These are phyloP conservation scores for Musa beccarii DNA, from an alignment of 176 grass and related monocot genomes.

Conservation along the genomic window DNA sequence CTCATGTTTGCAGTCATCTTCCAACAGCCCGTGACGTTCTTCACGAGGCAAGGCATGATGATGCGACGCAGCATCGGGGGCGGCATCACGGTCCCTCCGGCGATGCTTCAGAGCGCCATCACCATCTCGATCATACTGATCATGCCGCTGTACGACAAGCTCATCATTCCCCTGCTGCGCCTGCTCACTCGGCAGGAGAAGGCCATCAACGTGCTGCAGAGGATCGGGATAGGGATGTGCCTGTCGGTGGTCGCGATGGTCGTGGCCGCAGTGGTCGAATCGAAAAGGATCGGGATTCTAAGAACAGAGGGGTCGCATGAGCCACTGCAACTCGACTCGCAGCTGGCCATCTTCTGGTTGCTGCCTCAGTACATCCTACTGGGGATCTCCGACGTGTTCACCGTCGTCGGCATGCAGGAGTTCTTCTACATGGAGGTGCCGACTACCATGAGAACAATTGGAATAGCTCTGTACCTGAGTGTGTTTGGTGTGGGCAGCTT, in stretches of 20 bases:
- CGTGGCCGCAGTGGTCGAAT: slow-evolving; percentile 49
- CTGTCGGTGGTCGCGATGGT: slow-evolving; percentile 60
- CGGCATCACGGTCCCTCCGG: slow-evolving; percentile 56
- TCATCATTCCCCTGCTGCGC: slow-evolving; percentile 42
- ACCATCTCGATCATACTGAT: slow-evolving; percentile 76
- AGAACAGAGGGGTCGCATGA: background rate
- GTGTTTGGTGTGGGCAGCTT: slow-evolving; percentile 79
- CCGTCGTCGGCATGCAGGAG: slow-evolving; percentile 82
- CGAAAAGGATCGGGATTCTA: slow-evolving; percentile 25
- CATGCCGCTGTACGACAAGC: slow-evolving; percentile 71
- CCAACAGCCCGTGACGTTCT: slow-evolving; percentile 87
- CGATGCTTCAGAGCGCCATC: slow-evolving; percentile 87
- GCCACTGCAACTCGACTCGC: background rate
- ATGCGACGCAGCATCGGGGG: slow-evolving; percentile 58
- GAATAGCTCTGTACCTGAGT: slow-evolving; percentile 76
- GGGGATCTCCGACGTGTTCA: slow-evolving; percentile 66
- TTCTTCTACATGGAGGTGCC: slow-evolving; percentile 91
- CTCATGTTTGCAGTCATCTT: slow-evolving; percentile 90
- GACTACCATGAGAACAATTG: slow-evolving; percentile 53
- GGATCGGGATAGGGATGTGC: slow-evolving; percentile 80
- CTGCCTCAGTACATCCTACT: slow-evolving; percentile 74
- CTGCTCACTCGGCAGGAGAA: slow-evolving; percentile 28
- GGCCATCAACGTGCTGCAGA: slow-evolving; percentile 67
- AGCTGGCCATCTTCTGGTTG: slow-evolving; percentile 58
- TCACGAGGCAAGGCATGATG: slow-evolving; percentile 80